Percentiles rank a stretch among this genome's conserved stretches.
These are phyloP conservation scores for Pseudogymnoascus sp. DNA, from an alignment of 2,329 filamentous ascomycete species.

Conservation along the genomic window DNA sequence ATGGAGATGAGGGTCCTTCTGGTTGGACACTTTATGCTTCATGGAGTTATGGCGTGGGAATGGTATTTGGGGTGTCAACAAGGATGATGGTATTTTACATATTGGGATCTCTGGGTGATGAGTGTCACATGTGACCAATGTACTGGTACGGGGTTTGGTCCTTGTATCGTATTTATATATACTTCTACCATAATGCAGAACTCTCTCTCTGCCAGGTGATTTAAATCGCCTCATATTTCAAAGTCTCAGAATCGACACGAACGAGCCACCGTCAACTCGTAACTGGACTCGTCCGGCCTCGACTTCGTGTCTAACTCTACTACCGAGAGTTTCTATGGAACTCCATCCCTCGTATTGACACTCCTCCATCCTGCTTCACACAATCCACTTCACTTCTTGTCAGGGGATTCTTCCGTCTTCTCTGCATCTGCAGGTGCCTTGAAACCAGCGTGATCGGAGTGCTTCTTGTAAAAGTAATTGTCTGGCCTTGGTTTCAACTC, in stretches of 20 bases:
- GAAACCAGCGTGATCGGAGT: constrained; percentile 81
- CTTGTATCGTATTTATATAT: constrained; percentile 2
- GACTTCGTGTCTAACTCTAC: not conserved
- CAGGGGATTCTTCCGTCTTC: constrained; percentile 18
- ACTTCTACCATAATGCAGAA: constrained; percentile 2
- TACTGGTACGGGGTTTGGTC: not conserved
- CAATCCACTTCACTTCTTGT: constrained; percentile 10
- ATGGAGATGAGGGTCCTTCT: constrained; percentile 20
- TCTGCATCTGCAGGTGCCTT: constrained; percentile 41
- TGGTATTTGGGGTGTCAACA: not conserved
- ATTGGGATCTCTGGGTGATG: not conserved
- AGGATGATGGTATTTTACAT: constrained; percentile 4
- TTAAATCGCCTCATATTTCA: not conserved
- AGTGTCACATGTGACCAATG: not conserved
- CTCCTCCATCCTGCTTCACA: not conserved
- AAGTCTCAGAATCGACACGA: constrained; percentile 13
- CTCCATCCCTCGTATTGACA: constrained; percentile 18
- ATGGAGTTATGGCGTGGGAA: constrained; percentile 9
- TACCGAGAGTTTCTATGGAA: constrained; percentile 19
- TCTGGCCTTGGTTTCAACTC: constrained; percentile 66
- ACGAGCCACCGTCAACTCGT: constrained; percentile 5
- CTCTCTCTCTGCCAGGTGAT: not conserved
- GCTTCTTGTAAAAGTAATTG: constrained; percentile 80
- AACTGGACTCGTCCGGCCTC: not conserved
- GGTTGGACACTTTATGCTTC: constrained; percentile 1